These are phyloP conservation scores for Hymenoscyphus fructigenus DNA, from an alignment of 2,329 filamentous ascomycete genomes.

Conservation along the genomic window DNA sequence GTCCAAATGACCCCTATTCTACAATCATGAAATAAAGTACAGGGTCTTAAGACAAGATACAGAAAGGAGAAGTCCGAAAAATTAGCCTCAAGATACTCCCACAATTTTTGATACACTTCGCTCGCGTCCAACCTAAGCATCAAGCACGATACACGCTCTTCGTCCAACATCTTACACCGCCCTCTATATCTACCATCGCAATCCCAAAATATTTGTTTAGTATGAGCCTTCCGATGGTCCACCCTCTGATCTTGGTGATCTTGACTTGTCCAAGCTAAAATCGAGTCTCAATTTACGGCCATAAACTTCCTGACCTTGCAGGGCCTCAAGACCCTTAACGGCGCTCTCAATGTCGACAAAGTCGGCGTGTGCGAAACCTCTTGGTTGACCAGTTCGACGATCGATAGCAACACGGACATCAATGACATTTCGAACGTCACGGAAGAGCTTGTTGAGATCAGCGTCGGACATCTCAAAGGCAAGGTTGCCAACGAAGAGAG, in stretches of 20 bases:
- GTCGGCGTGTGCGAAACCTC: slow-evolving; percentile 83
- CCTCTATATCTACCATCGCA: background rate
- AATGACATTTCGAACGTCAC: slow-evolving; percentile 64
- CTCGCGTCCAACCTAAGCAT: slow-evolving; percentile 17
- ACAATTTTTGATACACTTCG: slow-evolving; percentile 30
- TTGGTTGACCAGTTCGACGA: slow-evolving; percentile 73
- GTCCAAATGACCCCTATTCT: slow-evolving; percentile 30
- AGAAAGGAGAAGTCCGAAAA: slow-evolving; percentile 20
- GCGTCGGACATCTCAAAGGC: slow-evolving; percentile 81
- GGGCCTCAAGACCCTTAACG: slow-evolving; percentile 53
- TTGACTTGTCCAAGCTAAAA: slow-evolving; percentile 42
- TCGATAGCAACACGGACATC: slow-evolving; percentile 84
- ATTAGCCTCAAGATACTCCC: slow-evolving; percentile 14
- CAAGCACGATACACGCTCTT: background rate
- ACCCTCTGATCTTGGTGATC: background rate
- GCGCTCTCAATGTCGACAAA: slow-evolving; percentile 70
- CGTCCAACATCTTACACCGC: background rate
- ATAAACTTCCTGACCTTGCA: slow-evolving; percentile 60
- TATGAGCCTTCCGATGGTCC: background rate
- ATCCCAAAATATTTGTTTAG: background rate
- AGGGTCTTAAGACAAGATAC: slow-evolving; percentile 29
- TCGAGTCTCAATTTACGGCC: slow-evolving; percentile 66
- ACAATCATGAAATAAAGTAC: slow-evolving; percentile 25
- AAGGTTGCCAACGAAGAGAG: slow-evolving; percentile 82
- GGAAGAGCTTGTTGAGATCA: slow-evolving; percentile 78